These are phyloP conservation scores for Acanthochlamys bracteata DNA, from an alignment of 106 monocot species.

Conservation along the genomic window DNA sequence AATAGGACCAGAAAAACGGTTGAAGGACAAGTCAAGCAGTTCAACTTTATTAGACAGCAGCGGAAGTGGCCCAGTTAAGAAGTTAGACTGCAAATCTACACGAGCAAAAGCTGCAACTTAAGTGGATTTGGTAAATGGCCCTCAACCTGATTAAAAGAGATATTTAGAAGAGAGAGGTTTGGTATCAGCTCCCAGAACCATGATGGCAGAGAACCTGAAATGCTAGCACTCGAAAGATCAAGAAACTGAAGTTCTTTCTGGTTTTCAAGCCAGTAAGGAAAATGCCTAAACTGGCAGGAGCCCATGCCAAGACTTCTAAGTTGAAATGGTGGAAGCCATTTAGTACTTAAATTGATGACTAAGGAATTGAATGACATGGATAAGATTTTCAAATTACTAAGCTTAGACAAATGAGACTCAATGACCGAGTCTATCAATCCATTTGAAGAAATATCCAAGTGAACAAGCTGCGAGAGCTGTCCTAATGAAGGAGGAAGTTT, in stretches of 20 bases:
- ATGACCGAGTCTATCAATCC: conserved; percentile 2
- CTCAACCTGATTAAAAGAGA: conserved; percentile 14
- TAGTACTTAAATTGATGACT: not conserved
- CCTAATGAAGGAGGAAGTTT: conserved; percentile 5
- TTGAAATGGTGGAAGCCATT: conserved; percentile 22
- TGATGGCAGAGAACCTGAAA: conserved; percentile 10
- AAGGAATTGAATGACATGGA: conserved; percentile 10
- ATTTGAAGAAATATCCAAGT: conserved; percentile 8
- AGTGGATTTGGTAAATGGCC: conserved; percentile 9
- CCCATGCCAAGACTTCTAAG: conserved; percentile 3
- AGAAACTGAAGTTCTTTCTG: conserved; percentile 11
- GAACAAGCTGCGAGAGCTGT: not conserved
- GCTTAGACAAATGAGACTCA: conserved; percentile 4
- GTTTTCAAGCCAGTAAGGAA: conserved; percentile 18
- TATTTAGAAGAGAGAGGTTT: conserved; percentile 7
- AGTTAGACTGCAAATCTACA: conserved; percentile 8
- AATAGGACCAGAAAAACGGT: conserved; percentile 3
- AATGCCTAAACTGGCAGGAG: conserved; percentile 6
- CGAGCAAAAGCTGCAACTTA: conserved; percentile 1
- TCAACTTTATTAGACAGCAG: conserved; percentile 1
- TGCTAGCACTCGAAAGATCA: conserved; percentile 9
- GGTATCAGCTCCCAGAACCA: conserved; percentile 27
- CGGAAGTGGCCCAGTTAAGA: conserved; percentile 6
- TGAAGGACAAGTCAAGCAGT: conserved; percentile 11
- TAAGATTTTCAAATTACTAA: conserved; percentile 7